These are phyloP conservation scores for Verbena officinalis DNA, from an alignment of 257 asterid genomes.

Conservation along the genomic window DNA sequence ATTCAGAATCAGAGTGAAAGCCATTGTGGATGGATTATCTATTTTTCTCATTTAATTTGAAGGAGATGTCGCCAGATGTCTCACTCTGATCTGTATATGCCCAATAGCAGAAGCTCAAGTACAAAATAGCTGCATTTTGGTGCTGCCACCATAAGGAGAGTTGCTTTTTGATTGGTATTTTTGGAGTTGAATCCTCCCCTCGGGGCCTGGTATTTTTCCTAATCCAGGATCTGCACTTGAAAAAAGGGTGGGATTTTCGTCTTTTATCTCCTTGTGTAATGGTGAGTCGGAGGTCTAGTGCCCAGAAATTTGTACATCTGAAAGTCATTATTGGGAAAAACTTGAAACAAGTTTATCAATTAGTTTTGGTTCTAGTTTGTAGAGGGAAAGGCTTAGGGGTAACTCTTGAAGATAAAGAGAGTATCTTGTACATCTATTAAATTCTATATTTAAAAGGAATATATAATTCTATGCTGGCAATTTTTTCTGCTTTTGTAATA, in stretches of 20 bases:
- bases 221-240: conserved; percentile 13
- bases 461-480: conserved; percentile 15
- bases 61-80: conserved; percentile 11
- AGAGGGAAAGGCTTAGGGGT: conserved; percentile 24
- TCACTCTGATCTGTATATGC: conserved; percentile 26
- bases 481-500: conserved; percentile 15
- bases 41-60: background rate
- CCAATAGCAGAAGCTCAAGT: conserved; percentile 33
- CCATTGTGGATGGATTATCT: conserved; percentile 7
- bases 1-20: conserved; percentile 84
- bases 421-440: conserved; percentile 32
- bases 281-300: conserved; percentile 32
- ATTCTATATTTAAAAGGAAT: background rate
- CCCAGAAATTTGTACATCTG: conserved; percentile 35
- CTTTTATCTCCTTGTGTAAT: conserved; percentile 20
- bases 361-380: conserved; percentile 30
- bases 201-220: conserved; percentile 23
- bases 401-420: conserved; percentile 22
- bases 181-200: conserved; percentile 25
- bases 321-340: conserved; percentile 26
- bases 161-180: conserved; percentile 19
- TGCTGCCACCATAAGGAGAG: conserved; percentile 32
- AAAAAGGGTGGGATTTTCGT: conserved; percentile 12
- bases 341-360: conserved; percentile 5
- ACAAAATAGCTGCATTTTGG: conserved; percentile 11